Percentiles rank a stretch among this genome's conserved stretches.
These are phyloP conservation scores for Rhizopus stolonifer DNA, from an alignment of 371 early-diverging fungal genomes.

Conservation along the genomic window DNA sequence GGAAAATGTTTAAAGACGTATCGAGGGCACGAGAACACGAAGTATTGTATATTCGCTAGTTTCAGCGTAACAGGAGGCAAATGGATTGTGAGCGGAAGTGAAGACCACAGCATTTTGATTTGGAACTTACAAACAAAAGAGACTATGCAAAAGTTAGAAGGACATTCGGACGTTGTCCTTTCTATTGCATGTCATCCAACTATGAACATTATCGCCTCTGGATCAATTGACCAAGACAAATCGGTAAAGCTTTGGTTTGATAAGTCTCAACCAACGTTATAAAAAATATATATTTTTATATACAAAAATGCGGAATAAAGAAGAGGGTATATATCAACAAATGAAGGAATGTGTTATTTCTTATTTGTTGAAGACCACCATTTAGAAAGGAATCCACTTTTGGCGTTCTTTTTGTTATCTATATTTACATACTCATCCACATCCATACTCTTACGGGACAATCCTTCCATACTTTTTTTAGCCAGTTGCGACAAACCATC, in stretches of 20 bases:
- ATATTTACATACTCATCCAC: constrained; percentile 7
- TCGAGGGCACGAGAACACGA: constrained; percentile 86
- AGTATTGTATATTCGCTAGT: constrained; percentile 90
- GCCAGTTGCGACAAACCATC: constrained; percentile 28
- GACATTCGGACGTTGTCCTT: constrained; percentile 91
- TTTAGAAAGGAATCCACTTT: constrained; percentile 18
- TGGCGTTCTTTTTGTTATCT: constrained; percentile 7
- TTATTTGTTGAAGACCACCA: constrained; percentile 25
- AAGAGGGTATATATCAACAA: constrained; percentile 1
- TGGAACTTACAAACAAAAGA: constrained; percentile 96
- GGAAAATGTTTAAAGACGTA: constrained; percentile 95
- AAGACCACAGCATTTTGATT: constrained; percentile 89
- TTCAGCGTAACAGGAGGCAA: constrained; percentile 94
- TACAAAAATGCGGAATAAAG: not conserved
- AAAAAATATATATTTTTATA: not conserved
- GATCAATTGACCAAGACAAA: constrained; percentile 88
- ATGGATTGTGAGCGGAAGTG: constrained; percentile 96
- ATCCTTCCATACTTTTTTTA: constrained; percentile 28
- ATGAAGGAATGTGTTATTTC: not conserved
- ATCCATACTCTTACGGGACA: constrained; percentile 27
- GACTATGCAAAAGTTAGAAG: constrained; percentile 89
- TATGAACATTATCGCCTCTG: constrained; percentile 93
- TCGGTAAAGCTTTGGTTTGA: constrained; percentile 89
- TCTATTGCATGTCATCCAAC: constrained; percentile 94
- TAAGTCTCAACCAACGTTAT: constrained; percentile 43